phyloP scores from a whole-genome alignment of 345 rosid species.

The Hibiscus syriacus region DNA sequence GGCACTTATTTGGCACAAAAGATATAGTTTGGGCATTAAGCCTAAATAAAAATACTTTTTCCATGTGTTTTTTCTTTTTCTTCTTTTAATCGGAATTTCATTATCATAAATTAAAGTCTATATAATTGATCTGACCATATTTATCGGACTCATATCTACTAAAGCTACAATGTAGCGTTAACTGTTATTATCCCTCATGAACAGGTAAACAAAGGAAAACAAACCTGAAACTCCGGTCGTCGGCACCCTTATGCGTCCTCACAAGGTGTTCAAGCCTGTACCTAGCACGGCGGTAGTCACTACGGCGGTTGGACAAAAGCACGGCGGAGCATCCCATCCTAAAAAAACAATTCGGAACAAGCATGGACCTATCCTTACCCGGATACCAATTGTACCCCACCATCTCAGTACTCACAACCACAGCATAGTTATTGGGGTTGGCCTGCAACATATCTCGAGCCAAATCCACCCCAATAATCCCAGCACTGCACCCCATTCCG shows the following conservation, averaged over 20 bases:
- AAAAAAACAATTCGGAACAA: slow-evolving; percentile 82
- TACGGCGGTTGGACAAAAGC: slow-evolving; percentile 73
- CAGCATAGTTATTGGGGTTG: slow-evolving; percentile 72
- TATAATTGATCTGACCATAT: too few relatives aligned
- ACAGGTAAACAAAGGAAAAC: not conserved
- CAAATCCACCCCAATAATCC: slow-evolving; percentile 69
- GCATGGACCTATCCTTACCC: slow-evolving; percentile 80
- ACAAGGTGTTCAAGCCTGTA: slow-evolving; percentile 89
- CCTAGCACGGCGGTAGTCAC: slow-evolving; percentile 73
- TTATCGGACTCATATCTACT: too few relatives aligned
- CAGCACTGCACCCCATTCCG: slow-evolving; percentile 97
- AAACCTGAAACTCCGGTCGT: slow-evolving; percentile 96
- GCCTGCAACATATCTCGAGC: slow-evolving; percentile 94
- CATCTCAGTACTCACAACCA: slow-evolving; percentile 92
- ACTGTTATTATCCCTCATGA: not conserved
- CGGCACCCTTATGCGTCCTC: slow-evolving; percentile 87
- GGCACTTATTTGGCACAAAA: too few relatives aligned
- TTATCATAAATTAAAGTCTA: too few relatives aligned
- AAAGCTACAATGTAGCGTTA: too few relatives aligned
- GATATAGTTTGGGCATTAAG: too few relatives aligned
- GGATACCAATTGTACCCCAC: slow-evolving; percentile 91
- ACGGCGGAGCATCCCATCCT: slow-evolving; percentile 95
- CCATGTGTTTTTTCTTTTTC: too few relatives aligned
- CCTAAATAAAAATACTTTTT: too few relatives aligned
- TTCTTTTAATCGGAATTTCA: too few relatives aligned